Percentiles rank a stretch among this genome's conserved stretches.
Evolutionary conservation across 2,329 filamentous ascomycete species (phyloP).

Genomic region (Ophiosphaerella narmari): DNA sequence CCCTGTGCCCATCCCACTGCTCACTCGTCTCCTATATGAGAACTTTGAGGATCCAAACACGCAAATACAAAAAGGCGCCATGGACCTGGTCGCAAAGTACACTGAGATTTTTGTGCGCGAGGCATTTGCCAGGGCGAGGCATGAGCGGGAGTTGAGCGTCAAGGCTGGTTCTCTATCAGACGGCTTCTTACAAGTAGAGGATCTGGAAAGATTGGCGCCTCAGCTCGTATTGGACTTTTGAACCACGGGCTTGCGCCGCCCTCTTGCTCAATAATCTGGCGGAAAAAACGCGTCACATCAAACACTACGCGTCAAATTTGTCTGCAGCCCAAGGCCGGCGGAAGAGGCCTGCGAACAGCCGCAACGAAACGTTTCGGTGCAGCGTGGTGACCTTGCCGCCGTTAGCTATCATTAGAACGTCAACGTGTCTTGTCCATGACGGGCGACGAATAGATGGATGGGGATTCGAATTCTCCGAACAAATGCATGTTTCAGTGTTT

Average conservation of each 20-base stretch:
- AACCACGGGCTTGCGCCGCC: conserved; percentile 10
- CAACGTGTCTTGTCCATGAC: not conserved
- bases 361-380: not conserved
- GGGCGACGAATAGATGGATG: not conserved
- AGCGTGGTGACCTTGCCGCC: not conserved
- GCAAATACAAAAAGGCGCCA: conserved; percentile 49
- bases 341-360: not conserved
- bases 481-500: not conserved
- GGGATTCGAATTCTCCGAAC: not conserved
- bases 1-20: conserved; percentile 71
- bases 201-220: conserved; percentile 84
- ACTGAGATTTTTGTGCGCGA: conserved; percentile 90
- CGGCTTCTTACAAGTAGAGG: conserved; percentile 82
- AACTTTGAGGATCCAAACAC: conserved; percentile 65
- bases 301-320: not conserved
- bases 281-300: not conserved
- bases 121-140: conserved; percentile 77
- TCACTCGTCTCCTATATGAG: conserved; percentile 78
- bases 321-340: not conserved
- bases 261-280: not conserved
- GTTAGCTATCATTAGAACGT: not conserved
- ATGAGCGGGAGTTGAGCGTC: conserved; percentile 64
- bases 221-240: conserved; percentile 86
- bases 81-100: conserved; percentile 78
- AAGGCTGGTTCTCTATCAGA: conserved; percentile 45